Evolutionary conservation across 768 basidiomycete species (phyloP).

Genomic region (Botryobasidium botryosum): DNA sequence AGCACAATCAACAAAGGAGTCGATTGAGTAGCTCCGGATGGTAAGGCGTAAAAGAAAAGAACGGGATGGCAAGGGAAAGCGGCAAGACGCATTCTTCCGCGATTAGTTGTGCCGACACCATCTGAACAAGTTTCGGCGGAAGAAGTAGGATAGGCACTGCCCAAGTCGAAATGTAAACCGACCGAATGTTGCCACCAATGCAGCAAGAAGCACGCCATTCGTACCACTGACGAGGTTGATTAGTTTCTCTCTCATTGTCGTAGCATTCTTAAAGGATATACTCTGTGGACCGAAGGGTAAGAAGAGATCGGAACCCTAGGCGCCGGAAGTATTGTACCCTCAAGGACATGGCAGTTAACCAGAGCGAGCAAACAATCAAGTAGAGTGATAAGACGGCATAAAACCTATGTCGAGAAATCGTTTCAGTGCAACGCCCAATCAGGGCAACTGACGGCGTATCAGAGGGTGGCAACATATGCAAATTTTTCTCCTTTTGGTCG

Average conservation of each 20-base stretch:
- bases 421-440: slow-evolving; percentile 4
- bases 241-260: slow-evolving; percentile 35
- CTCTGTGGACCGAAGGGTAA: too few relatives aligned
- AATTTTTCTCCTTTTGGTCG: slow-evolving; percentile 77
- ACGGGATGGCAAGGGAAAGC: too few relatives aligned
- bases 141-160: slow-evolving; percentile 69
- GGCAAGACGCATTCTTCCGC: too few relatives aligned
- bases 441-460: slow-evolving; percentile 25
- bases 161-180: slow-evolving; percentile 11
- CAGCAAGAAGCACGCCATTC: slow-evolving; percentile 67
- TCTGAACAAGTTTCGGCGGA: slow-evolving; percentile 68
- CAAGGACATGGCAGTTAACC: slow-evolving; percentile 74
- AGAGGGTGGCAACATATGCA: slow-evolving; percentile 54
- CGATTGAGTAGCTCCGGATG: too few relatives aligned
- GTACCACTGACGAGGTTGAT: slow-evolving; percentile 52
- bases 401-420: slow-evolving; percentile 32
- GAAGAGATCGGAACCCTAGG: background rate
- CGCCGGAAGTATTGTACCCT: too few relatives aligned
- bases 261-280: slow-evolving; percentile 19
- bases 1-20: too few relatives aligned
- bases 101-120: too few relatives aligned
- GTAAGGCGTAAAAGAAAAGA: too few relatives aligned
- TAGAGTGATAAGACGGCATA: slow-evolving; percentile 74
- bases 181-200: slow-evolving; percentile 80
- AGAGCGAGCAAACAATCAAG: slow-evolving; percentile 73